phyloP scores from a whole-genome alignment of 805 yeast species.

The Cyberlindnera saturnus region DNA sequence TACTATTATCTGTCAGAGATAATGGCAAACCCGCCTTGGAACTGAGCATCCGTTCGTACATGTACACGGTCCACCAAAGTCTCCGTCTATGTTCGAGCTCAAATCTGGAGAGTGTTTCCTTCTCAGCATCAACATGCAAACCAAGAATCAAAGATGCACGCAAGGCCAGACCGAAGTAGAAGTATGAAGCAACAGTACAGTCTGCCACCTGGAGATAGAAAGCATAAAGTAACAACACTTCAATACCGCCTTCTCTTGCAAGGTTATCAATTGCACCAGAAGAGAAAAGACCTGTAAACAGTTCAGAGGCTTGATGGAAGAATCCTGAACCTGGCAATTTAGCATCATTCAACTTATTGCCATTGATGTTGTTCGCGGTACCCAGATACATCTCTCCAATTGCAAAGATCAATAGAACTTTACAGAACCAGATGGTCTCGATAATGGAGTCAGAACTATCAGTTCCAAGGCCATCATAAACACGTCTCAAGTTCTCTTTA shows the following conservation, averaged over 20 bases:
- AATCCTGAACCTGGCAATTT: constrained; percentile 75
- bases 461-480: constrained; percentile 42
- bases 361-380: constrained; percentile 59
- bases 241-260: constrained; percentile 76
- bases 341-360: constrained; percentile 30
- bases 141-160: constrained; percentile 70
- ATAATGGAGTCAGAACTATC: constrained; percentile 46
- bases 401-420: constrained; percentile 65
- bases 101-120: constrained; percentile 54
- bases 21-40: constrained; percentile 79
- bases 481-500: constrained; percentile 55
- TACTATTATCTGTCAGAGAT: constrained; percentile 75
- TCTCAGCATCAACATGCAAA: constrained; percentile 78
- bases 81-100: constrained; percentile 82
- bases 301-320: constrained; percentile 72
- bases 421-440: constrained; percentile 79
- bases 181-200: constrained; percentile 75
- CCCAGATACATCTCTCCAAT: constrained; percentile 81
- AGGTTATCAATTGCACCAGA: constrained; percentile 76
- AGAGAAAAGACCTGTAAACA: constrained; percentile 70
- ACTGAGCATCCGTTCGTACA: constrained; percentile 77
- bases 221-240: constrained; percentile 67
- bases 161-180: constrained; percentile 72
- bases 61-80: constrained; percentile 82
- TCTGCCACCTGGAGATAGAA: constrained; percentile 81